A percentile compares a stretch with the other conserved stretches of the same genome.
Evolutionary conservation across 257 asterid species (phyloP).

Genomic region (Datura wrightii): DNA sequence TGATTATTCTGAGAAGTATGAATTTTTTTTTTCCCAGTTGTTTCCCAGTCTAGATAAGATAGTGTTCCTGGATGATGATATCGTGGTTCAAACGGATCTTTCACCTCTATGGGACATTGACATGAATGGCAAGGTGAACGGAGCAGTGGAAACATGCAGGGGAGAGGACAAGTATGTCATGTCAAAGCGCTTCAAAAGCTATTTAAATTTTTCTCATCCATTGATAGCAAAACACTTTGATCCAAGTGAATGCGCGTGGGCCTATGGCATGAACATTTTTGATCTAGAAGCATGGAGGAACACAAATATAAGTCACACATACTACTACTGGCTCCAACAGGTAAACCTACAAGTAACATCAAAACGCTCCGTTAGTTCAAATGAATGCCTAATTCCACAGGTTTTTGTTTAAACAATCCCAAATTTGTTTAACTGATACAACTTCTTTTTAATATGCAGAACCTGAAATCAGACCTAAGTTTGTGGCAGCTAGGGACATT

Average conservation of each 20-base stretch:
- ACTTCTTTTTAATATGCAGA: conserved; percentile 51
- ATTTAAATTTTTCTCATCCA: conserved; percentile 93
- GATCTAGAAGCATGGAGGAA: conserved; percentile 92
- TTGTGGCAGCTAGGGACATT: conserved; percentile 97
- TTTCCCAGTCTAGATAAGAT: conserved; percentile 83
- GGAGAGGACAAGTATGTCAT: conserved; percentile 89
- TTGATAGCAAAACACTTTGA: conserved; percentile 66
- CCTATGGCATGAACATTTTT: conserved; percentile 95
- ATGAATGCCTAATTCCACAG: too few relatives aligned
- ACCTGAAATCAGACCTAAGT: conserved; percentile 86
- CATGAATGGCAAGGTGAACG: conserved; percentile 90
- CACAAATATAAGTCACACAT: conserved; percentile 77
- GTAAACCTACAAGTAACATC: conserved; percentile 41
- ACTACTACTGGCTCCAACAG: conserved; percentile 86
- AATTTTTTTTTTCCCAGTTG: conserved; percentile 57
- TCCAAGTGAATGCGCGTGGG: conserved; percentile 98
- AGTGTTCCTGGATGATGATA: conserved; percentile 92
- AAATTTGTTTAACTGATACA: conserved; percentile 1
- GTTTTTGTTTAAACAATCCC: not conserved
- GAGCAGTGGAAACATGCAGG: conserved; percentile 92
- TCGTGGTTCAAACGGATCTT: conserved; percentile 90
- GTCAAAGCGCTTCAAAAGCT: conserved; percentile 89
- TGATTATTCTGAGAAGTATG: not conserved
- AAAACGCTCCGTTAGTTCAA: not conserved
- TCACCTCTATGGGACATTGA: conserved; percentile 92